Conservation (phyloP, 2,329 filamentous ascomycete genomes). For the Verticillium longisporum region DNA sequence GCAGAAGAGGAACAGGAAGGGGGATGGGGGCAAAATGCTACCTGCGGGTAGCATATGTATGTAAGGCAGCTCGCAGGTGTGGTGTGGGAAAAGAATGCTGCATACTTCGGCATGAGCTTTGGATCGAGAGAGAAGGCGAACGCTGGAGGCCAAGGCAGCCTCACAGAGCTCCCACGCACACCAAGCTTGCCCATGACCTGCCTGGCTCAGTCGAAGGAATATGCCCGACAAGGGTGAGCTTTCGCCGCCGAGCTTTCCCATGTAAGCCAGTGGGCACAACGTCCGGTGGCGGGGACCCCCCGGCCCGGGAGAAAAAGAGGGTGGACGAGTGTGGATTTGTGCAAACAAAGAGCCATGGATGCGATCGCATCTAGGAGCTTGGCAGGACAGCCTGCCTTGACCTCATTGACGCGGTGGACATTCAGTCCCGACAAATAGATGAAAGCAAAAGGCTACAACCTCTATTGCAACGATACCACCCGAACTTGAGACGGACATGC, state of each 20-base stretch:
- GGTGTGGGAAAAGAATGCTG: not conserved
- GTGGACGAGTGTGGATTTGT: not conserved
- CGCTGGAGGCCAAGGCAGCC: not conserved
- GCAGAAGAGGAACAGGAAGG: not conserved
- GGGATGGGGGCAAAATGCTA: not conserved
- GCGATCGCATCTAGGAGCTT: not conserved
- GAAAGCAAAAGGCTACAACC: too few relatives aligned
- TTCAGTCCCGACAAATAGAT: not conserved
- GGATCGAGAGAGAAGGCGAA: not conserved
- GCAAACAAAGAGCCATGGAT: not conserved
- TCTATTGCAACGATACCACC: not conserved
- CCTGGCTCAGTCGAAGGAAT: not conserved
- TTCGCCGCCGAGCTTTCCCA: not conserved
- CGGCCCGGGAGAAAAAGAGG: not conserved
- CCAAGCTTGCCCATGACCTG: not conserved
- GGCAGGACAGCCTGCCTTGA: not conserved
- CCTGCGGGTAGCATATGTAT: conserved; percentile 1
- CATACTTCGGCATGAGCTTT: not conserved
- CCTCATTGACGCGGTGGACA: not conserved
- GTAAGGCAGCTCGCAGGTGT: not conserved
- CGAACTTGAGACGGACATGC: not conserved
- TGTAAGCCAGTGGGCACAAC: not conserved
- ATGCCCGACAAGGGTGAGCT: not conserved
- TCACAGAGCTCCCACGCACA: not conserved
- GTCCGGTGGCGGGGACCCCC: not conserved